A percentile compares a stretch with the other conserved stretches of the same genome.
Conservation (phyloP, 164 flowering plant species). For the Echeveria elegans region DNA sequence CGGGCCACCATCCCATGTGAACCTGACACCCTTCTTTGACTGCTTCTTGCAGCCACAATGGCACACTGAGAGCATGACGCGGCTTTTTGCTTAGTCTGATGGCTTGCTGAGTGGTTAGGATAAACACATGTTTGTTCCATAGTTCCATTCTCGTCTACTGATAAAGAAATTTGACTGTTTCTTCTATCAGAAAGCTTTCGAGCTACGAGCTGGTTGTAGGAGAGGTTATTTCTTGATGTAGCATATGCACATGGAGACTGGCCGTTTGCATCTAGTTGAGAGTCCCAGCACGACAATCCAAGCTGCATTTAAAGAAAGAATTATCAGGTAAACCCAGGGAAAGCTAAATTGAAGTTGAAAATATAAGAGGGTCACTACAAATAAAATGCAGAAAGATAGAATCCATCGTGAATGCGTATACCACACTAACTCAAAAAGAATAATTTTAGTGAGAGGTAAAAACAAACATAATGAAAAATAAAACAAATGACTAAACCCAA, state of each 20-base stretch:
- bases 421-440: background rate
- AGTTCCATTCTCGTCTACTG: constrained; percentile 19
- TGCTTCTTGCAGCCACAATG: constrained; percentile 19
- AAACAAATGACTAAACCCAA: background rate
- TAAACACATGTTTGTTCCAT: constrained; percentile 20
- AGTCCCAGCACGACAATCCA: constrained; percentile 69
- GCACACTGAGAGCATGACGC: constrained; percentile 52
- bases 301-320: constrained; percentile 26
- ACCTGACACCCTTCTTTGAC: constrained; percentile 24
- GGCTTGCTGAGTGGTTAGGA: background rate
- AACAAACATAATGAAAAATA: background rate
- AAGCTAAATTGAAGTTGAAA: background rate
- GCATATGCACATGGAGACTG: constrained; percentile 74
- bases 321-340: background rate
- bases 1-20: constrained; percentile 57
- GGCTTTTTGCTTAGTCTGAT: background rate
- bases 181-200: constrained; percentile 49
- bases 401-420: background rate
- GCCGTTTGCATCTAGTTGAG: constrained; percentile 57
- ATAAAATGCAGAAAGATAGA: background rate
- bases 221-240: constrained; percentile 45
- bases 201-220: constrained; percentile 62
- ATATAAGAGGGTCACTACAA: background rate
- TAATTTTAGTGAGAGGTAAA: background rate
- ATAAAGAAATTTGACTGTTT: constrained; percentile 44